A percentile compares a stretch with the other conserved stretches of the same genome.
Conservation (phyloP, 306 rosid species). For the Cucumis hystrix region DNA sequence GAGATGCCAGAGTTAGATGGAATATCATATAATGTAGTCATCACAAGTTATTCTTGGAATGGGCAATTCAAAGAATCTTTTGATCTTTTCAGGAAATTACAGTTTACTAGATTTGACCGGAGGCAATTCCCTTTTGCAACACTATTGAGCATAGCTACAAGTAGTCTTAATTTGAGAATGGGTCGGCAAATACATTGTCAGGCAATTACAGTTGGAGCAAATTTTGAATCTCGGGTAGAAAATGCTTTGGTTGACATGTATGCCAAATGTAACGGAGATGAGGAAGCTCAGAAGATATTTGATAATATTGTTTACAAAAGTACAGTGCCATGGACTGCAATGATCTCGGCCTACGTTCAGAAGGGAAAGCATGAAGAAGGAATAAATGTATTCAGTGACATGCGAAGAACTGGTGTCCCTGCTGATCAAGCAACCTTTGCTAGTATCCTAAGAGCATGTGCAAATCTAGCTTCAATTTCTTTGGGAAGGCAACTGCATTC, state of each 20-base stretch:
- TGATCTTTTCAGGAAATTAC: constrained; percentile 42
- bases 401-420: constrained; percentile 35
- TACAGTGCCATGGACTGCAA: constrained; percentile 81
- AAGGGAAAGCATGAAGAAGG: constrained; percentile 64
- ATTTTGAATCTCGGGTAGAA: constrained; percentile 45
- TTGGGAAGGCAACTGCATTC: constrained; percentile 72
- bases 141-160: constrained; percentile 68
- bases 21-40: constrained; percentile 59
- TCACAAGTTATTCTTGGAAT: constrained; percentile 49
- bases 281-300: constrained; percentile 51
- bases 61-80: constrained; percentile 35
- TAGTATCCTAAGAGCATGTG: constrained; percentile 56
- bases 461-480: constrained; percentile 52
- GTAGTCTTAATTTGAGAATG: constrained; percentile 38
- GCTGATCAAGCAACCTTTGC: constrained; percentile 82
- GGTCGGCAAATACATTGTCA: constrained; percentile 80
- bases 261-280: constrained; percentile 69
- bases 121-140: constrained; percentile 70
- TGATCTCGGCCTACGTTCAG: constrained; percentile 66
- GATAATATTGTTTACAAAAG: constrained; percentile 33
- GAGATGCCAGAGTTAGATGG: constrained; percentile 86
- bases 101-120: constrained; percentile 39
- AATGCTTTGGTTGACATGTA: constrained; percentile 89
- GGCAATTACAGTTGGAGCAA: constrained; percentile 33
- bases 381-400: constrained; percentile 38